Evolutionary conservation across 306 rosid species (phyloP).

Genomic region (Abrus pulchellus): DNA sequence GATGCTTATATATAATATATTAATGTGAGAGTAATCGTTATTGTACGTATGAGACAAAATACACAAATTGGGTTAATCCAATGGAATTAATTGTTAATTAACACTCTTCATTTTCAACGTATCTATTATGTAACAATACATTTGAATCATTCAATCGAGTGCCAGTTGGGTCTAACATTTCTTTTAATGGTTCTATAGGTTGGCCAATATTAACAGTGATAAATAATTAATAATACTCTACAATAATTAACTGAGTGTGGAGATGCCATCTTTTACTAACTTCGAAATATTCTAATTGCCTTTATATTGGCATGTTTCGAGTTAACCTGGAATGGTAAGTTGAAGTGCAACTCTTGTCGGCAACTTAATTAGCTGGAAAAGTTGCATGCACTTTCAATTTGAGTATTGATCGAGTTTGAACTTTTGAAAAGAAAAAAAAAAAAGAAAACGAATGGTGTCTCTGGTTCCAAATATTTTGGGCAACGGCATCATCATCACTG

Average conservation of each 20-base stretch:
- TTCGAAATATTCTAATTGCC: neutral
- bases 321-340: neutral
- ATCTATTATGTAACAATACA: slow-evolving; percentile 45
- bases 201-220: slow-evolving; percentile 45
- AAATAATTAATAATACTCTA: slow-evolving; percentile 12
- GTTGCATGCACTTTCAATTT: slow-evolving; percentile 1
- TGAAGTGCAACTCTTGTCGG: neutral
- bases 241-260: neutral
- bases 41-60: slow-evolving; percentile 33
- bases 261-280: neutral
- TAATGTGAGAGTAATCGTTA: neutral
- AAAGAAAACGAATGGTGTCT: neutral
- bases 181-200: slow-evolving; percentile 51
- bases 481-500: neutral
- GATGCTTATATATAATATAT: slow-evolving; percentile 32
- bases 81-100: slow-evolving; percentile 36
- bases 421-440: neutral
- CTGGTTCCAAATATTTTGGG: neutral
- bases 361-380: slow-evolving; percentile 14
- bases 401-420: slow-evolving; percentile 7
- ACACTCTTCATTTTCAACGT: slow-evolving; percentile 54
- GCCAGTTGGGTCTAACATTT: slow-evolving; percentile 70
- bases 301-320: slow-evolving; percentile 26
- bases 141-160: slow-evolving; percentile 49
- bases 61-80: slow-evolving; percentile 23